These are phyloP conservation scores for Zoysia matrella DNA, from an alignment of 202 grass and related monocot genomes.

Conservation along the genomic window DNA sequence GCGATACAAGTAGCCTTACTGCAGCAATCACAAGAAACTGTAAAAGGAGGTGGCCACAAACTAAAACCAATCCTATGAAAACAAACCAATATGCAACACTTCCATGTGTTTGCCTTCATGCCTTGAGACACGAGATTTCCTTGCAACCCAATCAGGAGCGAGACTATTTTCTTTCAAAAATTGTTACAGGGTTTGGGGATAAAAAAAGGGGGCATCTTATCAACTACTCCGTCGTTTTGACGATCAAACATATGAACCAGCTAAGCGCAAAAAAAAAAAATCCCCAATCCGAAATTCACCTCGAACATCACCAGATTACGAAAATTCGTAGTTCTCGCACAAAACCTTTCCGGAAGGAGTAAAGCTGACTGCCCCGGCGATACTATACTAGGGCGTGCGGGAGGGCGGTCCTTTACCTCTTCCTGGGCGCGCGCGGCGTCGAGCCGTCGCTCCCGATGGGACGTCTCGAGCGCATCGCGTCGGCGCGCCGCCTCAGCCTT, in stretches of 20 bases:
- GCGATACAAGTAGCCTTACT: background rate
- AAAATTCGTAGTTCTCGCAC: background rate
- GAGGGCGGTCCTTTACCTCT: conserved; percentile 45
- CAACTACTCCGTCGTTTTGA: background rate
- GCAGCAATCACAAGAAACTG: background rate
- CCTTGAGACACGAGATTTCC: no score
- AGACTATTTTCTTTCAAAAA: background rate
- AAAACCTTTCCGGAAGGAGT: no score
- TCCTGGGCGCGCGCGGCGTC: conserved; percentile 71
- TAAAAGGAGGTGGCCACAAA: background rate
- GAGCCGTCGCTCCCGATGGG: conserved; percentile 71
- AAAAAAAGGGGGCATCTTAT: background rate
- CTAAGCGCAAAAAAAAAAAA: background rate
- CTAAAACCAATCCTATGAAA: background rate
- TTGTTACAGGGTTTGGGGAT: background rate
- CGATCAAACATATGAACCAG: background rate
- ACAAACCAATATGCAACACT: background rate
- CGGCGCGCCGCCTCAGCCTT: conserved; percentile 84
- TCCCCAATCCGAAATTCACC: background rate
- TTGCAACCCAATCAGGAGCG: background rate
- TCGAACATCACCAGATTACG: background rate
- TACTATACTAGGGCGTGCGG: background rate
- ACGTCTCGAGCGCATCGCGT: conserved; percentile 77
- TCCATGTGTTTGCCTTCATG: background rate
- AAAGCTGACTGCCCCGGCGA: background rate